phyloP scores from a whole-genome alignment of 345 rosid species.

The Lenwebbia sp. region DNA sequence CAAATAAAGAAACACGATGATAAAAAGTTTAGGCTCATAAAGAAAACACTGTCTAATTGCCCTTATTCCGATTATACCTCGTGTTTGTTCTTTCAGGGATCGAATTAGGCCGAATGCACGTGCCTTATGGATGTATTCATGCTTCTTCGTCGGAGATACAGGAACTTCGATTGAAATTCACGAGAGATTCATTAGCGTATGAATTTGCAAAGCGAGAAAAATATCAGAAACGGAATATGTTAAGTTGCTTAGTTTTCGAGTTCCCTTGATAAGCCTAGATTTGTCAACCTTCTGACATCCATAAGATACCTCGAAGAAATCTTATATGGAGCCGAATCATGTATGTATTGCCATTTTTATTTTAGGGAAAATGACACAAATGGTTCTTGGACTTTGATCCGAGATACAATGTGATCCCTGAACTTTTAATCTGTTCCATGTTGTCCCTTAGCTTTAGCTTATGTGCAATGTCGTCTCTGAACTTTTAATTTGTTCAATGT shows the following conservation, averaged over 20 bases:
- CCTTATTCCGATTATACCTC: background rate
- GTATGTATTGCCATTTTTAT: background rate
- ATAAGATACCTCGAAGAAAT: background rate
- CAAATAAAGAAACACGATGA: background rate
- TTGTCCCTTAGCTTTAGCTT: too few species aligned
- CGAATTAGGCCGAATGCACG: background rate
- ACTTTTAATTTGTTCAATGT: too few species aligned
- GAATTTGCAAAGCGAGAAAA: background rate
- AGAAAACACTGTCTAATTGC: background rate
- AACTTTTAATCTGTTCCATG: too few species aligned
- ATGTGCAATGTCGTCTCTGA: too few species aligned
- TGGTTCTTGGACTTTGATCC: too few species aligned
- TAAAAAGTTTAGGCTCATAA: background rate
- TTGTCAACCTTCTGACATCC: background rate
- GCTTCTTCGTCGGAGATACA: background rate
- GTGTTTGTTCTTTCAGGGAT: background rate
- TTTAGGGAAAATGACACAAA: background rate
- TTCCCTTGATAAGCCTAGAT: background rate
- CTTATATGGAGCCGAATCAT: background rate
- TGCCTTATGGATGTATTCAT: background rate
- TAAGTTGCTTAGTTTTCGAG: background rate
- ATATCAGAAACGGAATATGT: background rate
- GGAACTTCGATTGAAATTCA: background rate
- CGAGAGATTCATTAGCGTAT: background rate
- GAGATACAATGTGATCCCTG: too few species aligned